phyloP scores from a whole-genome alignment of 768 basidiomycete genomes.

The Tylopilus intermedius region DNA sequence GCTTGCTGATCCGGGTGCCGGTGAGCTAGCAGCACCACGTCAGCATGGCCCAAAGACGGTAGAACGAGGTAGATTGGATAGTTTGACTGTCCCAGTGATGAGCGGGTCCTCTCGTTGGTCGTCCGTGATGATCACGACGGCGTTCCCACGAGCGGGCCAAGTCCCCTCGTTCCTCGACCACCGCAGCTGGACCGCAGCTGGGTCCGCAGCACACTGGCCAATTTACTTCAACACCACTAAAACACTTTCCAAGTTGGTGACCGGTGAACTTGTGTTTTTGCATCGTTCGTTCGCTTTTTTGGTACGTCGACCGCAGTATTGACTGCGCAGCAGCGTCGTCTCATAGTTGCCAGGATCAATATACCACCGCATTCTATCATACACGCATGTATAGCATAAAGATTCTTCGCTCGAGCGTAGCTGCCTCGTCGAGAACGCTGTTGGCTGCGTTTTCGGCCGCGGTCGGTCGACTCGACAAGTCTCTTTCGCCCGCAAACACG shows the following conservation, averaged over 20 bases:
- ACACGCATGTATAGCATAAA: conserved; percentile 1
- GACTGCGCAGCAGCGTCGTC: neutral
- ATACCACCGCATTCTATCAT: neutral
- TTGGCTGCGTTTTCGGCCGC: conserved; percentile 53
- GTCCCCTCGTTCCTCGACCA: neutral
- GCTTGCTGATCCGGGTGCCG: neutral
- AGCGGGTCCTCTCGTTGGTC: neutral
- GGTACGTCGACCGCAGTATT: neutral
- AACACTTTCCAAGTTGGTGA: neutral
- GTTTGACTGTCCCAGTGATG: neutral
- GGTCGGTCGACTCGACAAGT: conserved; percentile 68
- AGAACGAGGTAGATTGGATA: neutral
- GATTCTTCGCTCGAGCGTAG: conserved; percentile 3
- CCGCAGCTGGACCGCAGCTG: neutral
- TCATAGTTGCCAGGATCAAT: neutral
- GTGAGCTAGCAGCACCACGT: neutral
- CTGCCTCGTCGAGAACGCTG: conserved; percentile 14
- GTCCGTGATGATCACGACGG: neutral
- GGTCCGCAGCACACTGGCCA: neutral
- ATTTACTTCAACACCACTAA: neutral
- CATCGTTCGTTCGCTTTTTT: neutral
- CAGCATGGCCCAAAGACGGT: neutral
- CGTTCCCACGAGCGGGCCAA: neutral
- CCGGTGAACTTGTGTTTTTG: neutral
- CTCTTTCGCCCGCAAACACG: conserved; percentile 65